Percentiles rank a stretch among this genome's conserved stretches.
Evolutionary conservation across 2,329 filamentous ascomycete species (phyloP).

Genomic region (Eurotiales sp.): DNA sequence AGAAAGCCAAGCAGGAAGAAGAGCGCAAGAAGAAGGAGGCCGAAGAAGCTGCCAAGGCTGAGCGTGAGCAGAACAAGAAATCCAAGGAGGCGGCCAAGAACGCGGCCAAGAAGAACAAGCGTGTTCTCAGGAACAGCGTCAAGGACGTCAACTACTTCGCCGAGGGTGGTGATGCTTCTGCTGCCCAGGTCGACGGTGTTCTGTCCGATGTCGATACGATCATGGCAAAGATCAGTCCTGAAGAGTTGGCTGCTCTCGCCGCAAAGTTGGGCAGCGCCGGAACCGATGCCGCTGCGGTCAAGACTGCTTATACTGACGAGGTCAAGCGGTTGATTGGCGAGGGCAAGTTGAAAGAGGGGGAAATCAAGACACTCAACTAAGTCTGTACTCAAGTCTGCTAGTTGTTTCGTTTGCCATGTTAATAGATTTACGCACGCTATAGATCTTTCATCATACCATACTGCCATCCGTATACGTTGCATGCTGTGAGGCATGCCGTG

Average conservation of each 20-base stretch:
- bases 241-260: constrained; percentile 82
- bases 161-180: constrained; percentile 64
- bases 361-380: constrained; percentile 58
- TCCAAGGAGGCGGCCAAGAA: constrained; percentile 98
- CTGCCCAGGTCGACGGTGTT: constrained; percentile 74
- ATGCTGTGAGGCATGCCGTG: too few relatives aligned
- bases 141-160: constrained; percentile 98
- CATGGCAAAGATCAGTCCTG: constrained; percentile 82
- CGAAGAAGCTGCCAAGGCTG: constrained; percentile 79
- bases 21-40: constrained; percentile 75
- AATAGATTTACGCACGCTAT: neutral
- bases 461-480: too few relatives aligned
- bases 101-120: constrained; percentile 99
- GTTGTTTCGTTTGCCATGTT: constrained; percentile 13
- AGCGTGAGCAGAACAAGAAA: constrained; percentile 85
- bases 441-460: neutral
- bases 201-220: constrained; percentile 82
- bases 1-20: constrained; percentile 78
- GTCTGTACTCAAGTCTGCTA: too few relatives aligned
- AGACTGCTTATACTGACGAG: constrained; percentile 74
- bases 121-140: constrained; percentile 85
- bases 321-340: constrained; percentile 71
- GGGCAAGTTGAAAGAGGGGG: constrained; percentile 82
- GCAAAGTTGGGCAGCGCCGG: constrained; percentile 71
- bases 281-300: constrained; percentile 80